Evolutionary conservation across 768 basidiomycete genomes (phyloP).

Genomic region (Cystofilobasidium macerans): DNA sequence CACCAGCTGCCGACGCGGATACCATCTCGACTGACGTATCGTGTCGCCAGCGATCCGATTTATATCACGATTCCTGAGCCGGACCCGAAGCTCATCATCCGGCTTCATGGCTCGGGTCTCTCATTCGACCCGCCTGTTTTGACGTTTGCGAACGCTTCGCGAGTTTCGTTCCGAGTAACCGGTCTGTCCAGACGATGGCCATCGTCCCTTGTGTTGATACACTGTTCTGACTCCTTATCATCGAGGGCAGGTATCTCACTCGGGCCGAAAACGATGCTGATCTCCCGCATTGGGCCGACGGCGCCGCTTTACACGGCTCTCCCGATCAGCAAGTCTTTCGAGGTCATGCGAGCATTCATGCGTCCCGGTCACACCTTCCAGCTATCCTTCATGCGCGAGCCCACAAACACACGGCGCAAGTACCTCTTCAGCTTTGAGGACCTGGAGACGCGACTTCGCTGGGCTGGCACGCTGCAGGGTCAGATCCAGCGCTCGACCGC

Average conservation of each 20-base stretch:
- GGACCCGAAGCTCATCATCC: slow-evolving; percentile 71
- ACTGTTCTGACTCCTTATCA: not conserved
- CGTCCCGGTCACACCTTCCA: slow-evolving; percentile 72
- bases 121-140: slow-evolving; percentile 76
- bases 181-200: slow-evolving; percentile 40
- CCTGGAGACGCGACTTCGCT: slow-evolving; percentile 52
- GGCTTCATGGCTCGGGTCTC: slow-evolving; percentile 62
- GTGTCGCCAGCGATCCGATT: slow-evolving; percentile 76
- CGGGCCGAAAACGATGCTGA: slow-evolving; percentile 68
- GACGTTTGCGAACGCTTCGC: slow-evolving; percentile 62
- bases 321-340: slow-evolving; percentile 62
- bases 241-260: slow-evolving; percentile 46
- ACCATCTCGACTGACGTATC: slow-evolving; percentile 71
- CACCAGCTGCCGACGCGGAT: slow-evolving; percentile 42
- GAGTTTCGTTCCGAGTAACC: slow-evolving; percentile 80
- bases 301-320: slow-evolving; percentile 72
- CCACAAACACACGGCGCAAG: slow-evolving; percentile 49
- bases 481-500: slow-evolving; percentile 28
- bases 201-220: not conserved
- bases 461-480: slow-evolving; percentile 29
- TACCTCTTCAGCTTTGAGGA: slow-evolving; percentile 94
- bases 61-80: slow-evolving; percentile 71
- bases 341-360: slow-evolving; percentile 85
- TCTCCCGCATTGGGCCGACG: slow-evolving; percentile 72
- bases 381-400: slow-evolving; percentile 55